Base-by-base conservation (phyloP, 805 yeast genomes). In the Priceomyces melissophilus region DNA sequence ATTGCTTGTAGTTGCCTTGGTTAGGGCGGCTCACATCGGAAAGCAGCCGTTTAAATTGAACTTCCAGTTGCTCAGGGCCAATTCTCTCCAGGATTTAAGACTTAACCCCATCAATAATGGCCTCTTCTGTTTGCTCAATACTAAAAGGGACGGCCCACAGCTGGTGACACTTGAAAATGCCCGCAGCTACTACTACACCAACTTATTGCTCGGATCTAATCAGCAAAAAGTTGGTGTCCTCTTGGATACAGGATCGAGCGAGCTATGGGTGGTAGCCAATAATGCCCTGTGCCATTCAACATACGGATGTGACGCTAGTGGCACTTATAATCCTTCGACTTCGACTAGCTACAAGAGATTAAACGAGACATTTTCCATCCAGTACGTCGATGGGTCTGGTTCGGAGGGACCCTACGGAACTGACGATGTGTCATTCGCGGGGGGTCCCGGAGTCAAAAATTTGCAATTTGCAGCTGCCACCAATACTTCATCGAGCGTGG, bases 391-490 rank as follows among this genome's bases (percentile, higher is more conserved):
- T 53, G 54, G 59, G 6, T 67, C 79, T 1, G 61, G 70, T 39
- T 69, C 81, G 38, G 82, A 87, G 32, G 87, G 87, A 61, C 88
- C 83, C 60, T 87, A 86, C 70, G 72, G 71, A 43, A 54, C 72
- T 10, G 88, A 81, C 47, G 85, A 85, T 69, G 52, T 67, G 56
- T 67, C 71, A 48, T 42, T 58, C 3, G 45, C 51, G 2, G 79
- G 81, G 34, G 76, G 69, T 37, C 59, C 71, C 11, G 59, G 69
- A 2, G 65, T 86, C 10, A 46, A 65, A 0, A 64, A 69, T 42
- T 63, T 84, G 25, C 77, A 87, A 4, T 75, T 89, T 58, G 96
- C 95, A 2, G 79, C 87, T 15, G 95, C 86, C 2, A 78, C 79
- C 53, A 58, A 61, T 28, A 76, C 87, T 1, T 78, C 79, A 46